These are phyloP conservation scores for Fonsecaea monophora DNA, from an alignment of 2,329 filamentous ascomycete genomes.

Conservation along the genomic window DNA sequence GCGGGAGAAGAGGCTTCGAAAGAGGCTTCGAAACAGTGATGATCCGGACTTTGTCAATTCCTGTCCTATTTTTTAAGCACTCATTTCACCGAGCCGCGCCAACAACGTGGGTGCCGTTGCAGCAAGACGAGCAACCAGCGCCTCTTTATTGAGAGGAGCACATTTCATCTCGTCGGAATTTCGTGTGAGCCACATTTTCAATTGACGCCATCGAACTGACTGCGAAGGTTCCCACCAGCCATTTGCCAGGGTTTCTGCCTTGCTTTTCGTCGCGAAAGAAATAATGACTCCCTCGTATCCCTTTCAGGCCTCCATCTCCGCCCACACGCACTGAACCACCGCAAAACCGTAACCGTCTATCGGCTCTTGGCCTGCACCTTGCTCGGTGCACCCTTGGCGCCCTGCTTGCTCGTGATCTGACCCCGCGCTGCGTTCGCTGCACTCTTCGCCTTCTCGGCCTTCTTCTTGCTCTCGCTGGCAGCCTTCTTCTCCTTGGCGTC, in stretches of 20 bases:
- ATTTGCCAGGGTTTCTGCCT: background rate
- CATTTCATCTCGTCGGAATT: background rate
- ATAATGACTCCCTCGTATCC: background rate
- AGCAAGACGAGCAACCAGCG: background rate
- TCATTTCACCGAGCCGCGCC: background rate
- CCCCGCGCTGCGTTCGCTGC: constrained; percentile 77
- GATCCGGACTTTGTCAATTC: background rate
- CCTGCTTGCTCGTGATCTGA: constrained; percentile 95
- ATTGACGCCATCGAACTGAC: constrained; percentile 3
- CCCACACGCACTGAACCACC: background rate
- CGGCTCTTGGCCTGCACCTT: constrained; percentile 72
- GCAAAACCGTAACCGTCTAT: constrained; percentile 23
- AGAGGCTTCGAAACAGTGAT: background rate
- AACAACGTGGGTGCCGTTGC: background rate
- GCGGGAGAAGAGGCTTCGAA: background rate
- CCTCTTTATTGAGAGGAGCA: background rate
- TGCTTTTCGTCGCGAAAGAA: background rate
- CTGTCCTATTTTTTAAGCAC: background rate
- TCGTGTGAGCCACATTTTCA: constrained; percentile 2
- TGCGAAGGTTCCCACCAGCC: constrained; percentile 1
- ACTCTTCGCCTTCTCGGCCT: constrained; percentile 98
- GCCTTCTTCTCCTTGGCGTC: constrained; percentile 99
- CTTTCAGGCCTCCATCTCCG: background rate
- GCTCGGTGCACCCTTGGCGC: constrained; percentile 83
- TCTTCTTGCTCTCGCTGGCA: constrained; percentile 87